Percentiles rank a stretch among this genome's conserved stretches.
These are phyloP conservation scores for Trichosporon asahii DNA, from an alignment of 1,284 basidiomycete species.

Conservation along the genomic window DNA sequence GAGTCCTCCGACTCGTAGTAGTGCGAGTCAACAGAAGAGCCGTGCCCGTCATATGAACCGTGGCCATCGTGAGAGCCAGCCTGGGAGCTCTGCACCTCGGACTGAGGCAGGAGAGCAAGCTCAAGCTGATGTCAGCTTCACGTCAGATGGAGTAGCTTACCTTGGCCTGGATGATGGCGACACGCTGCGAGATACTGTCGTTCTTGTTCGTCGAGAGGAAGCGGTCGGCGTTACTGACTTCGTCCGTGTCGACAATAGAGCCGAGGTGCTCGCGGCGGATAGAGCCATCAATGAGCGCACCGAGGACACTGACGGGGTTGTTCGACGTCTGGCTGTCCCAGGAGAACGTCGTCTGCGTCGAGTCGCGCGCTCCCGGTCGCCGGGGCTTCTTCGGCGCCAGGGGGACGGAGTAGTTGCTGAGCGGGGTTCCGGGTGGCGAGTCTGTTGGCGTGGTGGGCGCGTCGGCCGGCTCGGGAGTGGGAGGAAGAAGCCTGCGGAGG, in stretches of 20 bases:
- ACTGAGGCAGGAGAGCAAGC: slow-evolving; percentile 24
- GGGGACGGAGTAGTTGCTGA: neutral
- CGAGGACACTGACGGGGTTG: slow-evolving; percentile 27
- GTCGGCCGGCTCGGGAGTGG: slow-evolving; percentile 1
- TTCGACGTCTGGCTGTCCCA: slow-evolving; percentile 17
- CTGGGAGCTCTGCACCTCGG: neutral
- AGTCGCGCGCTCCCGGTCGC: slow-evolving; percentile 29
- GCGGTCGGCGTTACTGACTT: slow-evolving; percentile 23
- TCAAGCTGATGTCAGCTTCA: slow-evolving; percentile 27
- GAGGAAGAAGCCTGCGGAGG: neutral
- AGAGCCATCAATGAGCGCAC: slow-evolving; percentile 24
- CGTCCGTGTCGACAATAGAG: slow-evolving; percentile 23
- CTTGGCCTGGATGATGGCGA: slow-evolving; percentile 37
- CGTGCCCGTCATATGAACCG: slow-evolving; percentile 3
- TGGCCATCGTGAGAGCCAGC: neutral
- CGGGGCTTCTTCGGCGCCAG: slow-evolving; percentile 3
- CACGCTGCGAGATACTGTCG: slow-evolving; percentile 32
- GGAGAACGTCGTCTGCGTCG: slow-evolving; percentile 26
- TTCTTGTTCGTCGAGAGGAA: slow-evolving; percentile 17
- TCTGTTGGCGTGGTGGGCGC: slow-evolving; percentile 11
- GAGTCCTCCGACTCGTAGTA: neutral
- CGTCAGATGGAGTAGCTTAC: no score
- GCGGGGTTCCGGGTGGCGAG: slow-evolving; percentile 8
- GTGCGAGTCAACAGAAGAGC: neutral
- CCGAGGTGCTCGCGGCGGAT: slow-evolving; percentile 20